Evolutionary conservation across 768 basidiomycete genomes (phyloP).

Genomic region (Lentinus brumalis): DNA sequence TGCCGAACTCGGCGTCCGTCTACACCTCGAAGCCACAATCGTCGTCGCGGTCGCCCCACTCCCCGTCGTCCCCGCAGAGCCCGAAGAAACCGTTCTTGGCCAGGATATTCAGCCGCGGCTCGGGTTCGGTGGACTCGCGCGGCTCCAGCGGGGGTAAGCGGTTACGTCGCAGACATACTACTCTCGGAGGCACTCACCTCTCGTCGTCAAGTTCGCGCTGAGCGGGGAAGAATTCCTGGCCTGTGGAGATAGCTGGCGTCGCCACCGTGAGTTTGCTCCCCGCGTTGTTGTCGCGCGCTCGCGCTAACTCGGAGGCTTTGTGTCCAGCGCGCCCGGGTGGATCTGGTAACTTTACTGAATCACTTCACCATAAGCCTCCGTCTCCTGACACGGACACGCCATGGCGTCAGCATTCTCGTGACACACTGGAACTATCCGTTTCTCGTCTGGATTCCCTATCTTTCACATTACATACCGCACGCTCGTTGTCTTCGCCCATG

Average conservation of each 20-base stretch:
- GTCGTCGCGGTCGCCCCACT: constrained; percentile 44
- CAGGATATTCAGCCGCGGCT: constrained; percentile 49
- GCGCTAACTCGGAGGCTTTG: neutral
- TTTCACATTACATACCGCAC: neutral
- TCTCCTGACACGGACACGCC: no score
- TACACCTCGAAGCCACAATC: constrained; percentile 61
- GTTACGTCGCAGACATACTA: constrained; percentile 21
- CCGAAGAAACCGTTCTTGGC: constrained; percentile 63
- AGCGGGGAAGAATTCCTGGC: constrained; percentile 11
- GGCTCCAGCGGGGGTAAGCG: constrained; percentile 26
- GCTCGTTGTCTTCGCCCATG: neutral
- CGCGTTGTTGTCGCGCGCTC: neutral
- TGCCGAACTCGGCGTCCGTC: constrained; percentile 50
- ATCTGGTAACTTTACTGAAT: no score
- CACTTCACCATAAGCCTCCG: no score
- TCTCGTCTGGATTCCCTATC: no score
- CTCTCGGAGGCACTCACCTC: constrained; percentile 20
- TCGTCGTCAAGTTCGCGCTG: constrained; percentile 15
- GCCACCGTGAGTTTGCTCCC: neutral
- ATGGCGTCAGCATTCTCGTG: no score
- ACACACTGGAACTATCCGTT: no score
- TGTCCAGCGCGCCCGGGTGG: no score
- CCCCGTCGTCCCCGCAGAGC: constrained; percentile 29
- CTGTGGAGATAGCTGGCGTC: constrained; percentile 8
- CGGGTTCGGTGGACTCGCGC: constrained; percentile 24